Evolutionary conservation across 148 eudicot genomes (phyloP).

Genomic region (Drosera capensis): DNA sequence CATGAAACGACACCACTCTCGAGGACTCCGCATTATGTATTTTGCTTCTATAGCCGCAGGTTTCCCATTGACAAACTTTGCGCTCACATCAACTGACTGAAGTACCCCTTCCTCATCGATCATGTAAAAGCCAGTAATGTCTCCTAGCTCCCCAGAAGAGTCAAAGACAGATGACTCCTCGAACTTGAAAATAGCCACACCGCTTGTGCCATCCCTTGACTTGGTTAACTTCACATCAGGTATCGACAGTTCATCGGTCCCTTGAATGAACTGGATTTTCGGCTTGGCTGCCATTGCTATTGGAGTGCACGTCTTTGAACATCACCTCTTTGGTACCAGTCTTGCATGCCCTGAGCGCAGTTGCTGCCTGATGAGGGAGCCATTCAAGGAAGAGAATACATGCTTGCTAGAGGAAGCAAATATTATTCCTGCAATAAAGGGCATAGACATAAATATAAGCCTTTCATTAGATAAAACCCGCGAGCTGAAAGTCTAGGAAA

Average conservation of each 20-base stretch:
- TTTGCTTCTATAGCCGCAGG: background rate
- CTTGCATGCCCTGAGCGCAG: constrained; percentile 16
- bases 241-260: constrained; percentile 71
- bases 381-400: constrained; percentile 38
- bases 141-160: constrained; percentile 34
- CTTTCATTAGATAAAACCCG: too few relatives aligned
- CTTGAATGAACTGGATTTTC: constrained; percentile 81
- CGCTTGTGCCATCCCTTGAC: constrained; percentile 82
- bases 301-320: constrained; percentile 16
- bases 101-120: background rate
- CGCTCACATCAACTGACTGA: constrained; percentile 4
- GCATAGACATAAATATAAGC: too few relatives aligned
- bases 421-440: too few relatives aligned
- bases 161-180: constrained; percentile 86
- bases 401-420: too few relatives aligned
- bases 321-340: constrained; percentile 13
- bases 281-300: constrained; percentile 56
- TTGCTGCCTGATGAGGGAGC: too few relatives aligned
- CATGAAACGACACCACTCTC: background rate
- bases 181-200: constrained; percentile 68
- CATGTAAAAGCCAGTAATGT: constrained; percentile 42
- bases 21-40: background rate
- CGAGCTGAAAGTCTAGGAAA: too few relatives aligned
- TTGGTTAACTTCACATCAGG: constrained; percentile 79
- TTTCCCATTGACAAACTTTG: background rate